Base-by-base conservation (phyloP, 2,329 filamentous ascomycete species). In the Aphanocladium album region DNA sequence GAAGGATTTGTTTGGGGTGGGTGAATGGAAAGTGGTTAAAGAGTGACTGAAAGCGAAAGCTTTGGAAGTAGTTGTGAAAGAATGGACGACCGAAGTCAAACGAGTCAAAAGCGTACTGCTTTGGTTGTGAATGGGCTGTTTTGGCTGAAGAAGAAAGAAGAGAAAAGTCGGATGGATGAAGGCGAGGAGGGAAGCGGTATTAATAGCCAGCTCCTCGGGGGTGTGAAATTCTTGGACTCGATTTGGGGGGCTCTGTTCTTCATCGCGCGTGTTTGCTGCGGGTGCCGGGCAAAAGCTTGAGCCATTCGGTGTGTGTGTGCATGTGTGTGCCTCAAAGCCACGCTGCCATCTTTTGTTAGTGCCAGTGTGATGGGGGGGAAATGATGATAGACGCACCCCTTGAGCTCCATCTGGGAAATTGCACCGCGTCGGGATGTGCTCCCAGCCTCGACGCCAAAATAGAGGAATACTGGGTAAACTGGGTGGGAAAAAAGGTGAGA, bases 61-160 rank as follows among this genome's bases (percentile, higher is more conserved):
- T 71, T 71, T 73, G 67, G 65, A 60, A 61, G 30, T 30, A 46
- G 60, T 68, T 62, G 64, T 71, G 69, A 80, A 82, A 79, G 80
- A 83, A 75, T 82, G 80, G 80, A 83, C 80, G 80, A 83, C 80
- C 80, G 79, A 80, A 76, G 79, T 82, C 79, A 82, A 62, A 59
- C 51, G 75, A 76, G 75, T 76, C 72, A 74, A 74, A 71, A 69
- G 70, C 72, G 64, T 67, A 65, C 64, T 70, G 69, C 72, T 70
- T 69, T 71, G 67, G 71, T 68, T 60, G 49, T 51, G 66, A 68
- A 64, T 70, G 73, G 75, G 76, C 75, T 78, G 73, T 70, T 74
- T 72, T 72, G 73, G 78, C 77, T 80, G 76, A 67, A 64, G 74
- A 74, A 64, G 63, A 66, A 69, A 66, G 66, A 65, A 65, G 66